Percentiles rank a stretch among this genome's conserved stretches.
These are phyloP conservation scores for Aspergillus pseudoterreus DNA, from an alignment of 2,329 filamentous ascomycete genomes.

Conservation along the genomic window DNA sequence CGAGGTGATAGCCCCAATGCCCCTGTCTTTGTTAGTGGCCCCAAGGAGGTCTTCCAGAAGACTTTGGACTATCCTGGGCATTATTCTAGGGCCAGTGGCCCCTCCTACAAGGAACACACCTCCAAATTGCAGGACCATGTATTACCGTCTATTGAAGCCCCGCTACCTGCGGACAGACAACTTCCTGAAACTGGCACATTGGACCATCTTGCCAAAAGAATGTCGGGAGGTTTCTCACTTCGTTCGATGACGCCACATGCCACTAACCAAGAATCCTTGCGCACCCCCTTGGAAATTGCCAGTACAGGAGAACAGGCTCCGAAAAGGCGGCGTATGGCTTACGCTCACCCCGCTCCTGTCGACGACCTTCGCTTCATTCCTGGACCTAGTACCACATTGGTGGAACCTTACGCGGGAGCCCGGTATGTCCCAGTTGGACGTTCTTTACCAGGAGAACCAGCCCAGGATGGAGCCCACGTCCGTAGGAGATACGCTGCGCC, in stretches of 20 bases:
- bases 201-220: conserved; percentile 26
- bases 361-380: conserved; percentile 11
- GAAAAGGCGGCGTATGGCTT: conserved; percentile 33
- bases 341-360: conserved; percentile 18
- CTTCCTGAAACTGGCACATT: conserved; percentile 21
- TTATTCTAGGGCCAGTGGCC: conserved; percentile 9
- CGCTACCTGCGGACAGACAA: conserved; percentile 20
- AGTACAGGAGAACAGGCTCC: conserved; percentile 20
- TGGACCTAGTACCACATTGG: conserved; percentile 8
- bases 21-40: conserved; percentile 32
- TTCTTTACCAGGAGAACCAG: conserved; percentile 11
- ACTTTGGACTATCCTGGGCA: conserved; percentile 15
- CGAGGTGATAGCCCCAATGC: conserved; percentile 18
- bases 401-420: conserved; percentile 13
- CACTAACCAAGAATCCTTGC: conserved; percentile 20
- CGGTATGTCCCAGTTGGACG: conserved; percentile 17
- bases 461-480: conserved; percentile 16
- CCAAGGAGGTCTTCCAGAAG: conserved; percentile 18
- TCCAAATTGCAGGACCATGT: conserved; percentile 26
- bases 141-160: conserved; percentile 36
- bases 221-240: conserved; percentile 22
- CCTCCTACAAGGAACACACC: conserved; percentile 14
- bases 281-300: conserved; percentile 18
- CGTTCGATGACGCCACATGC: conserved; percentile 28
- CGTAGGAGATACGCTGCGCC: conserved; percentile 22